Percentiles rank a stretch among this genome's conserved stretches.
Conservation (phyloP, 2,329 filamentous ascomycete species). For the Ceratocystis lukuohia region DNA sequence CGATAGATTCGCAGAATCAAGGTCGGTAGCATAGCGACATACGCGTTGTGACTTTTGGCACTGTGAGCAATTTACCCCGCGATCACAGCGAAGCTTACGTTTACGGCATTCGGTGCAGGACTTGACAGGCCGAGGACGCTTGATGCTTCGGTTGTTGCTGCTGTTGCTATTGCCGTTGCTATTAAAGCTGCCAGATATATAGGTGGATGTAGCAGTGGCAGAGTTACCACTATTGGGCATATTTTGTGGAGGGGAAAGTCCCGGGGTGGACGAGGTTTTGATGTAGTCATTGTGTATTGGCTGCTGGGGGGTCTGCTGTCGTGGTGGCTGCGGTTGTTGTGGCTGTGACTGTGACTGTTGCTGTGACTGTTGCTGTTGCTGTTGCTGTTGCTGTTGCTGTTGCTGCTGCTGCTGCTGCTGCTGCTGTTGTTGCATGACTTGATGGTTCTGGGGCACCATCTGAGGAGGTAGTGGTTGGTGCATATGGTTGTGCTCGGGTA, state of each 20-base stretch:
- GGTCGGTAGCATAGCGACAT: slow-evolving; percentile 39
- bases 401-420: slow-evolving; percentile 7
- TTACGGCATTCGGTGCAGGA: slow-evolving; percentile 45
- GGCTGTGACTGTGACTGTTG: neutral
- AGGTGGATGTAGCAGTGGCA: slow-evolving; percentile 6
- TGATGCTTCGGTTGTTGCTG: slow-evolving; percentile 31
- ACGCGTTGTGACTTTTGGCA: slow-evolving; percentile 43
- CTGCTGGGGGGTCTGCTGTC: slow-evolving; percentile 12
- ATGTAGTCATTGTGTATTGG: slow-evolving; percentile 8
- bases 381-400: neutral
- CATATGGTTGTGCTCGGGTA: neutral
- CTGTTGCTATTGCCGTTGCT: neutral
- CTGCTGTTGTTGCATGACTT: neutral
- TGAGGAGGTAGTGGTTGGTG: slow-evolving; percentile 7
- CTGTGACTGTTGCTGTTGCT: neutral
- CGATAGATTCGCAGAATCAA: slow-evolving; percentile 36
- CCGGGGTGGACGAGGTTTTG: slow-evolving; percentile 16
- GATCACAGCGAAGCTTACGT: slow-evolving; percentile 44
- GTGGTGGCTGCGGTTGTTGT: neutral
- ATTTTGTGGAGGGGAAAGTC: slow-evolving; percentile 10
- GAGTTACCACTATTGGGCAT: neutral
- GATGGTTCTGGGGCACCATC: slow-evolving; percentile 7
- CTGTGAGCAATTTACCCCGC: slow-evolving; percentile 42
- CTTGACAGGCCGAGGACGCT: slow-evolving; percentile 42
- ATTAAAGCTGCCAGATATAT: neutral